These are phyloP conservation scores for Septoria linicola DNA, from an alignment of 2,329 filamentous ascomycete genomes.

Conservation along the genomic window DNA sequence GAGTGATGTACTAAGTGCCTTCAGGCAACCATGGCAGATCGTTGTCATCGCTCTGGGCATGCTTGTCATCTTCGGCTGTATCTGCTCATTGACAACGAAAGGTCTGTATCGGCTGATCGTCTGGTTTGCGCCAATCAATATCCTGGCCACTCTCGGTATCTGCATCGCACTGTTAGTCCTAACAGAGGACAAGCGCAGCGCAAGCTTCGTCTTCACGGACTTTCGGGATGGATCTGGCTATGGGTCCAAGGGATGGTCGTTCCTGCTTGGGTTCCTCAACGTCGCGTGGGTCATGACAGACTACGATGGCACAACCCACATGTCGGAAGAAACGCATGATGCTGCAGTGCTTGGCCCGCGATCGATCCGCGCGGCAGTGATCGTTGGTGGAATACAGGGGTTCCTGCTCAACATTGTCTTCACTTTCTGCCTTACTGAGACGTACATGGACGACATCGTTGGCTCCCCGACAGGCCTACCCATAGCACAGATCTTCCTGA, in stretches of 20 bases:
- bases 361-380: conserved; percentile 48
- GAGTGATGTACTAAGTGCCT: conserved; percentile 9
- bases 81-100: conserved; percentile 63
- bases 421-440: conserved; percentile 58
- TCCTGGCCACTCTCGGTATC: conserved; percentile 60
- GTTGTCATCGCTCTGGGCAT: conserved; percentile 58
- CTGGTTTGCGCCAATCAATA: conserved; percentile 67
- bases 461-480: conserved; percentile 60
- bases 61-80: conserved; percentile 56
- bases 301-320: conserved; percentile 66
- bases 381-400: conserved; percentile 59
- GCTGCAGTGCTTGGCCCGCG: conserved; percentile 60
- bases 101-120: conserved; percentile 59
- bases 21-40: conserved; percentile 57
- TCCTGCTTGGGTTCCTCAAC: conserved; percentile 59
- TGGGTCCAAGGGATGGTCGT: conserved; percentile 61
- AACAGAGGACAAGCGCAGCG: conserved; percentile 56
- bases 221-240: conserved; percentile 63
- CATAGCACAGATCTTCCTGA: conserved; percentile 56
- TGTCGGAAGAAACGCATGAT: conserved; percentile 67
- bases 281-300: conserved; percentile 67
- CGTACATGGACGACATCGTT: conserved; percentile 57
- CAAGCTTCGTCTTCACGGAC: conserved; percentile 61
- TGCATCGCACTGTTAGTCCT: conserved; percentile 59
- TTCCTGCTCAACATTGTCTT: conserved; percentile 63